Percentiles rank a stretch among this genome's conserved stretches.
phyloP scores from a whole-genome alignment of 2,329 filamentous ascomycete genomes.

The Colletotrichum sidae region DNA sequence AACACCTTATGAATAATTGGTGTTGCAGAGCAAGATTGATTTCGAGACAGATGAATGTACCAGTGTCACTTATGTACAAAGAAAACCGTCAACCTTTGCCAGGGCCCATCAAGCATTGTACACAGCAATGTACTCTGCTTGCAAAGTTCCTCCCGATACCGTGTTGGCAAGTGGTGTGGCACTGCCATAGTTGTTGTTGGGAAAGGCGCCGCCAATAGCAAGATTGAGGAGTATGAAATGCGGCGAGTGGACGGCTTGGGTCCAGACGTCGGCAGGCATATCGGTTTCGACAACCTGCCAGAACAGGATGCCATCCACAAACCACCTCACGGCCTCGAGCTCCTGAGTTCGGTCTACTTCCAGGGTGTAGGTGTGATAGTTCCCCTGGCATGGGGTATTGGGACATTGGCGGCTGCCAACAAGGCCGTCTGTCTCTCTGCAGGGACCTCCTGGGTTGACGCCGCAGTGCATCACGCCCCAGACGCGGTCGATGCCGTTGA shows the following conservation, averaged over 20 bases:
- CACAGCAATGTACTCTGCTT: slow-evolving; percentile 39
- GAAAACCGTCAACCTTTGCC: no score
- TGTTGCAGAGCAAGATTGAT: no score
- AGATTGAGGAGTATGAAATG: slow-evolving; percentile 54
- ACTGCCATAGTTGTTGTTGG: slow-evolving; percentile 38
- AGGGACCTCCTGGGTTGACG: slow-evolving; percentile 51
- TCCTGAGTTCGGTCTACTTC: slow-evolving; percentile 47
- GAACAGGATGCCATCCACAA: slow-evolving; percentile 45
- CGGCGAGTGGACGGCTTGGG: slow-evolving; percentile 42
- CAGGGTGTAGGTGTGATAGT: slow-evolving; percentile 49
- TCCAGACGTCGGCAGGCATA: slow-evolving; percentile 47
- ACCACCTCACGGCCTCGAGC: slow-evolving; percentile 50
- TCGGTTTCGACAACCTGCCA: slow-evolving; percentile 44
- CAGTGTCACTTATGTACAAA: no score
- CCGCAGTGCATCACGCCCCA: slow-evolving; percentile 58
- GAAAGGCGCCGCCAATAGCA: slow-evolving; percentile 53
- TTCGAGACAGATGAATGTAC: no score
- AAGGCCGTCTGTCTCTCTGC: slow-evolving; percentile 54
- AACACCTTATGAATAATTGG: no score
- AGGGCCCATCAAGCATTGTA: slow-evolving; percentile 28
- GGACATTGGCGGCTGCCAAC: slow-evolving; percentile 31
- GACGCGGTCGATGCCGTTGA: slow-evolving; percentile 51
- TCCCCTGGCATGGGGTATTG: slow-evolving; percentile 42
- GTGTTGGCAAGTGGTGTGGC: slow-evolving; percentile 31
- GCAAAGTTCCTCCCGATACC: slow-evolving; percentile 34